phyloP scores from a whole-genome alignment of 352 stramenopile genomes.

The Phytopythium montanum region DNA sequence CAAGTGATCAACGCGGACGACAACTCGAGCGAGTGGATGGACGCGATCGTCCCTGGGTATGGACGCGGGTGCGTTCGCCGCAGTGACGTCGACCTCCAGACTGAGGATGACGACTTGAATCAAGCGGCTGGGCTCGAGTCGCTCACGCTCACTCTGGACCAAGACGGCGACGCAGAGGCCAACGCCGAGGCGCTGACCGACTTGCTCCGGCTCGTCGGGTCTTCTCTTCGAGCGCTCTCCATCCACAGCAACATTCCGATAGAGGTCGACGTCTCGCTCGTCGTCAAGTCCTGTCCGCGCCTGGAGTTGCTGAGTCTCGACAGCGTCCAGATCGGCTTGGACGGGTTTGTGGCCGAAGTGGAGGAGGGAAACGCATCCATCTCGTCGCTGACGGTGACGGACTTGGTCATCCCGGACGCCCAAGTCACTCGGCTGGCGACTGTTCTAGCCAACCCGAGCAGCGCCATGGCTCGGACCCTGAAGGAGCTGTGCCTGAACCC shows the following conservation, averaged over 20 bases:
- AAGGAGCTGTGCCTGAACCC: constrained; percentile 24
- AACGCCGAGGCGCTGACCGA: background rate
- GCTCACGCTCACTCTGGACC: constrained; percentile 21
- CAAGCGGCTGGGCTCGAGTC: constrained; percentile 11
- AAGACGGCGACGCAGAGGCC: constrained; percentile 13
- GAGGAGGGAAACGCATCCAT: background rate
- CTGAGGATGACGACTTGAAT: no score
- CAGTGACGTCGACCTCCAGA: background rate
- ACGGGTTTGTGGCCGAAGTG: constrained; percentile 10
- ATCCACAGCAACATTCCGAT: constrained; percentile 10
- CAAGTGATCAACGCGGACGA: constrained; percentile 12
- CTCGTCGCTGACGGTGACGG: constrained; percentile 10
- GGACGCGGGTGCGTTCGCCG: constrained; percentile 20
- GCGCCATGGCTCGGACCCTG: constrained; percentile 11
- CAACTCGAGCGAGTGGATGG: constrained; percentile 16
- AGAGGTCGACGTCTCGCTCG: constrained; percentile 12
- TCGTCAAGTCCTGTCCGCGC: constrained; percentile 16
- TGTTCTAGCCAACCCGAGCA: constrained; percentile 14
- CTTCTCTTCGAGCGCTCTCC: constrained; percentile 16
- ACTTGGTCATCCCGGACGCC: constrained; percentile 1
- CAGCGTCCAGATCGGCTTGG: constrained; percentile 22
- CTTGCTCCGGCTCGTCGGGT: constrained; percentile 19
- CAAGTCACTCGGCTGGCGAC: constrained; percentile 22
- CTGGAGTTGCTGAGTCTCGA: constrained; percentile 24
- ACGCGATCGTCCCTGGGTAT: constrained; percentile 29